A percentile compares a stretch with the other conserved stretches of the same genome.
These are phyloP conservation scores for Hypoxylon lienhwacheense DNA, from an alignment of 495 filamentous ascomycete genomes.

Conservation along the genomic window DNA sequence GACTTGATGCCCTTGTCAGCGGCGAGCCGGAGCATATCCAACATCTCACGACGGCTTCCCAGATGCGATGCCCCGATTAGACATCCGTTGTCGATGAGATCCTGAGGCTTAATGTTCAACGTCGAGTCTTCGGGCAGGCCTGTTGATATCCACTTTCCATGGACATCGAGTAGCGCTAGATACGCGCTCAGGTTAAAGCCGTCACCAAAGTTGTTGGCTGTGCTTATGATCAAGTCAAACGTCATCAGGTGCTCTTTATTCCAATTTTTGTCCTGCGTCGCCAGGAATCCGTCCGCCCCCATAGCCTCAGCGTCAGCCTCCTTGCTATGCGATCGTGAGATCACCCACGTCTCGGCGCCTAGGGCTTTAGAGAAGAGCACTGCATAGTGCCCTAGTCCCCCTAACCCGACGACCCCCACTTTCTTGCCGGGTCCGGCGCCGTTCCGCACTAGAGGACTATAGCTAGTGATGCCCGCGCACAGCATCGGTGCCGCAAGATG, in stretches of 20 bases:
- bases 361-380: slow-evolving; percentile 71
- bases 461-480: slow-evolving; percentile 83
- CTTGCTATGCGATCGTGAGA: slow-evolving; percentile 69
- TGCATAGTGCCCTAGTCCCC: slow-evolving; percentile 76
- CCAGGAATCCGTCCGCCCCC: slow-evolving; percentile 75
- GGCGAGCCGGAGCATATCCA: slow-evolving; percentile 80
- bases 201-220: slow-evolving; percentile 54
- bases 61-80: slow-evolving; percentile 81
- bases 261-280: slow-evolving; percentile 69
- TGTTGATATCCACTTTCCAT: slow-evolving; percentile 79
- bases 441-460: slow-evolving; percentile 73
- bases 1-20: slow-evolving; percentile 78
- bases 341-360: slow-evolving; percentile 70
- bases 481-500: slow-evolving; percentile 76
- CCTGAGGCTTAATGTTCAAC: slow-evolving; percentile 73
- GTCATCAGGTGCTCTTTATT: slow-evolving; percentile 55
- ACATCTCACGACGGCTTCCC: slow-evolving; percentile 76
- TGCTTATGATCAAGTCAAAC: slow-evolving; percentile 64
- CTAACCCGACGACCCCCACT: slow-evolving; percentile 70
- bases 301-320: slow-evolving; percentile 67
- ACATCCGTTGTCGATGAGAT: slow-evolving; percentile 74
- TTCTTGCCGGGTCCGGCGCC: slow-evolving; percentile 78
- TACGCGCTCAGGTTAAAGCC: slow-evolving; percentile 67
- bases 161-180: slow-evolving; percentile 77
- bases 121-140: slow-evolving; percentile 83